Conservation (phyloP, 148 eudicot species). For the Chenopodium quinoa region DNA sequence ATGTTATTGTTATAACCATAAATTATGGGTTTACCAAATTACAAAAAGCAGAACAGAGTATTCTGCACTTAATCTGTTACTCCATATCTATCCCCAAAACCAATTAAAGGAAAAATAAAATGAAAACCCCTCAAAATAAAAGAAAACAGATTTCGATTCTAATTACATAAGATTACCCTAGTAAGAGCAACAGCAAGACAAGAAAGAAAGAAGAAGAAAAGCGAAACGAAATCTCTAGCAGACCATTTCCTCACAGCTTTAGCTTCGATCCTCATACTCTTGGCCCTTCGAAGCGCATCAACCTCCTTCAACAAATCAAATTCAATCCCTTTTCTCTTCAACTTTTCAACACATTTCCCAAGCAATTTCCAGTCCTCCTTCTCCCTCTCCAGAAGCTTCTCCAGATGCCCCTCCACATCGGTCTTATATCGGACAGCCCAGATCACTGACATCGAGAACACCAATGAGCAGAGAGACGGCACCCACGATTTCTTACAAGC, state of each 20-base stretch:
- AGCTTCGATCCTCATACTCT: slow-evolving; percentile 62
- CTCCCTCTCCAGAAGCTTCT: slow-evolving; percentile 66
- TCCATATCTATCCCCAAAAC: neutral
- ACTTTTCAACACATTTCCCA: slow-evolving; percentile 70
- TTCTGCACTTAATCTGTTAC: slow-evolving; percentile 29
- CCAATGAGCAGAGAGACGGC: slow-evolving; percentile 57
- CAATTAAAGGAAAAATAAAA: neutral
- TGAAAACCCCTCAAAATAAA: neutral
- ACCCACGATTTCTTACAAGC: slow-evolving; percentile 67
- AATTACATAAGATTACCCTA: slow-evolving; percentile 58
- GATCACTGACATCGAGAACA: slow-evolving; percentile 56
- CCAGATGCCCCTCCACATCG: slow-evolving; percentile 55
- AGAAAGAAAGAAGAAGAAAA: slow-evolving; percentile 63
- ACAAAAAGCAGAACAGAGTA: slow-evolving; percentile 38
- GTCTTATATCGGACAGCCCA: slow-evolving; percentile 80
- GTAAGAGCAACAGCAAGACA: slow-evolving; percentile 62
- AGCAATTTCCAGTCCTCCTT: slow-evolving; percentile 66
- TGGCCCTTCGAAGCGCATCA: slow-evolving; percentile 67
- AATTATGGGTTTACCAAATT: slow-evolving; percentile 4
- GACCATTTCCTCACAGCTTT: slow-evolving; percentile 65
- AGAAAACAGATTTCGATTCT: neutral
- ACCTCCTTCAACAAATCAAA: slow-evolving; percentile 83
- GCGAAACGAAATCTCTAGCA: slow-evolving; percentile 61
- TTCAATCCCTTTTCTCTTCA: slow-evolving; percentile 74
- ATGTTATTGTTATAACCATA: neutral